These are phyloP conservation scores for Volvariella surrecta DNA, from an alignment of 1,284 basidiomycete genomes.

Conservation along the genomic window DNA sequence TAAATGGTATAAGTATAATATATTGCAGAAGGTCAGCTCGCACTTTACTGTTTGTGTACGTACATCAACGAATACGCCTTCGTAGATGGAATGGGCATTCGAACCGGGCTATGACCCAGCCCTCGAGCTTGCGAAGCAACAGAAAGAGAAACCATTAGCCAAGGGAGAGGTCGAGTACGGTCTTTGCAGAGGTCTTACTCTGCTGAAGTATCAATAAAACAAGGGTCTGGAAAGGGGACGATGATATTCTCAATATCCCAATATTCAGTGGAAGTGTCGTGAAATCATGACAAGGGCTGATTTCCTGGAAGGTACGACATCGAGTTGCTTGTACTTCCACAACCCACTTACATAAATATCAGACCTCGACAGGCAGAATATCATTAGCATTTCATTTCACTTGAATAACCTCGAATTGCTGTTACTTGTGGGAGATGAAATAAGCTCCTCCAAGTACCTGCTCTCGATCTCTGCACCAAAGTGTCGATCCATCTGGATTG, in stretches of 20 bases:
- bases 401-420: too few species aligned
- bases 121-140: constrained; percentile 56
- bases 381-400: constrained; percentile 47
- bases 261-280: constrained; percentile 49
- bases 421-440: not conserved
- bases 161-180: constrained; percentile 21
- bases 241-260: constrained; percentile 69
- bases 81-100: constrained; percentile 51
- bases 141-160: constrained; percentile 22
- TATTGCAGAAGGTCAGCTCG: constrained; percentile 68
- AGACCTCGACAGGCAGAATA: constrained; percentile 60
- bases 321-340: not conserved
- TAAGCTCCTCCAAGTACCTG: constrained; percentile 1
- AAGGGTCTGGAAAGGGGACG: constrained; percentile 56
- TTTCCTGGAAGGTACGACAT: constrained; percentile 57
- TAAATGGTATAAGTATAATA: constrained; percentile 73
- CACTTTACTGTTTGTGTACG: constrained; percentile 10
- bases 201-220: not conserved
- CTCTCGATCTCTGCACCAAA: constrained; percentile 15
- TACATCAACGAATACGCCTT: constrained; percentile 10
- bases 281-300: constrained; percentile 81
- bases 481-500: constrained; percentile 24
- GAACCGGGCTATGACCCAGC: constrained; percentile 67
- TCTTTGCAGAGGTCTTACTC: constrained; percentile 47
- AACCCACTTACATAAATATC: not conserved